These are phyloP conservation scores for Torulaspora delbrueckii DNA, from an alignment of 805 yeast species.

Conservation along the genomic window DNA sequence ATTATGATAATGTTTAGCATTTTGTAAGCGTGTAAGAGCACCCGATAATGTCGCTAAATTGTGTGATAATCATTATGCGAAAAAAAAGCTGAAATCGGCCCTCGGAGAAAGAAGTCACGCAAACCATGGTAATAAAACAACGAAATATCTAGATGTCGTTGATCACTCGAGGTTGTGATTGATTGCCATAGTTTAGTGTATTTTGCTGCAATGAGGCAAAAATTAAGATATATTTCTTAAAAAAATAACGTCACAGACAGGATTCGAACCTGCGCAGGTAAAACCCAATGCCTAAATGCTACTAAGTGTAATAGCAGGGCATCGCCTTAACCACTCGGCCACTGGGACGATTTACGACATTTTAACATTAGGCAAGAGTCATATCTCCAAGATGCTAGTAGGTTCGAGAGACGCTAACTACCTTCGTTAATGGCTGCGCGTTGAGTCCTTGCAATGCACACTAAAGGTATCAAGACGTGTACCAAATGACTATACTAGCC, in stretches of 20 bases:
- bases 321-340: conserved; percentile 95
- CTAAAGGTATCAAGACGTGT: too few relatives aligned
- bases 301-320: conserved; percentile 62
- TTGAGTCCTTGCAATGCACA: too few relatives aligned
- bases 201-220: too few relatives aligned
- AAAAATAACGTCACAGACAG: conserved; percentile 91
- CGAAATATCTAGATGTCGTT: too few relatives aligned
- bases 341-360: conserved; percentile 46
- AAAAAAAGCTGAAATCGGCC: not conserved
- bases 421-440: too few relatives aligned
- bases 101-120: not conserved
- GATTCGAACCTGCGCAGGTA: conserved; percentile 99
- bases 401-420: too few relatives aligned
- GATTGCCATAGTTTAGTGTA: too few relatives aligned
- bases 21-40: not conserved
- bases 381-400: too few relatives aligned
- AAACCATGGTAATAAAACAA: too few relatives aligned
- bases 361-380: too few relatives aligned
- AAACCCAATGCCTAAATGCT: conserved; percentile 78
- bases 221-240: conserved; percentile 8
- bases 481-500: too few relatives aligned
- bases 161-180: too few relatives aligned
- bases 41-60: not conserved
- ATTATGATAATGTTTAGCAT: not conserved
- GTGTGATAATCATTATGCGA: not conserved